phyloP scores from a whole-genome alignment of 2,329 filamentous ascomycete genomes.

The Endoconidiophora laricicola region DNA sequence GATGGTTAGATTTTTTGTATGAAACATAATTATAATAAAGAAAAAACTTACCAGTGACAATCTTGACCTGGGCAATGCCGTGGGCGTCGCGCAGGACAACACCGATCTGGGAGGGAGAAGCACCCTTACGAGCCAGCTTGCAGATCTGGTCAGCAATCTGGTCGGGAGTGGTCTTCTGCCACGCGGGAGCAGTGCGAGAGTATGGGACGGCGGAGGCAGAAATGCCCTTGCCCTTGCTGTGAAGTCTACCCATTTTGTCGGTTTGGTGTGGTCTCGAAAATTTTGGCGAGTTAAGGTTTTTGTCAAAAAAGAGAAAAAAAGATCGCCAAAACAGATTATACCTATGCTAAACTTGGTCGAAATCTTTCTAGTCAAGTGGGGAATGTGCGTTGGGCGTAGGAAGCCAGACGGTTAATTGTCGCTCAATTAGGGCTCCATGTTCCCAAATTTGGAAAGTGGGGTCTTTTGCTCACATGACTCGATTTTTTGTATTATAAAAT shows the following conservation, averaged over 20 bases:
- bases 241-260: conserved; percentile 84
- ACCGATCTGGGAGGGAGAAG: conserved; percentile 96
- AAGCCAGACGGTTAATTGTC: conserved; percentile 22
- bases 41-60: conserved; percentile 68
- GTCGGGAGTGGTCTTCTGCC: conserved; percentile 97
- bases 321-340: conserved; percentile 6
- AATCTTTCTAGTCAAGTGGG: conserved; percentile 1
- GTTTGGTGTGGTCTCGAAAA: conserved; percentile 22
- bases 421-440: conserved; percentile 28
- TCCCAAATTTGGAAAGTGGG: neutral
- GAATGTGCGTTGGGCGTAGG: conserved; percentile 8
- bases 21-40: neutral
- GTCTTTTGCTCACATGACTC: conserved; percentile 2
- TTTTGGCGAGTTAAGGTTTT: conserved; percentile 10
- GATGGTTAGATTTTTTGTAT: conserved; percentile 19
- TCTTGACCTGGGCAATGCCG: conserved; percentile 94
- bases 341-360: neutral
- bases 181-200: conserved; percentile 79
- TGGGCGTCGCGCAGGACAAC: conserved; percentile 96
- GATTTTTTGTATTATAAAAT: too few species aligned
- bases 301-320: conserved; percentile 12
- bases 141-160: conserved; percentile 98
- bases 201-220: conserved; percentile 90
- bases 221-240: conserved; percentile 99
- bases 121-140: conserved; percentile 98